Base-by-base conservation (phyloP, 768 basidiomycete genomes). In the Rhizopogon vulgaris region DNA sequence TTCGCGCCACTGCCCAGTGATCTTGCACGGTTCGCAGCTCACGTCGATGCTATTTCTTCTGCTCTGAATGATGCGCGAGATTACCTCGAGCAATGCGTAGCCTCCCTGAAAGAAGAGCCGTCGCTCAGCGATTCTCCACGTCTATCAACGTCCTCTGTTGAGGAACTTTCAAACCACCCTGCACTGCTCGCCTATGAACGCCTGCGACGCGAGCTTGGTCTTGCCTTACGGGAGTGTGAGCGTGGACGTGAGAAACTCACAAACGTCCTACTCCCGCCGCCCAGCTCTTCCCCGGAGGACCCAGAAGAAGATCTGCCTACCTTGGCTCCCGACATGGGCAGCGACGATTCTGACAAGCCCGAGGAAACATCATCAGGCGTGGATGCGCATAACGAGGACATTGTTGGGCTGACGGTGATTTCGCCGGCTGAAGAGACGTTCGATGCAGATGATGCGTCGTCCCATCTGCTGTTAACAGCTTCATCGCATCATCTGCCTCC, bases 181-280 rank as follows among this genome's bases (percentile, higher is more conserved):
- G 82, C 85, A 1, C 57, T 92, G 28, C 78, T 77, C 47, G 83
- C 86, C 6, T 92, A 90, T 62, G 90, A 91, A 51, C 73, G 83
- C 0, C 72, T 92, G 14, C 77, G 90, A 10, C 77, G 82, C 4
- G 87, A 91, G 59, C 76, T 93, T 7, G 90, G 90, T 7, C 66
- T 85, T 22, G 90, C 88, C 1, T 68, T 92, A 28, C 71, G 89
- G 6, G 90, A 92, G 60, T 92, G 88, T 61, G 90, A 92, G 66
- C 78, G 90, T 7, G 90, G 90, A 0, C 73, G 85, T 15, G 84
- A 81, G 38, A 76, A 78, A 15, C 70, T 92, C 30, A 57, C 84
- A 1, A 77, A 80, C 46, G 68, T 85, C 49, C 66, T 88, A 3
- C 63, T 72, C n/a, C 82, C 82, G 0, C 68, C 71, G 4, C 57